A percentile compares a stretch with the other conserved stretches of the same genome.
These are phyloP conservation scores for Boletus sp. DNA, from an alignment of 1,284 basidiomycete species.

Conservation along the genomic window DNA sequence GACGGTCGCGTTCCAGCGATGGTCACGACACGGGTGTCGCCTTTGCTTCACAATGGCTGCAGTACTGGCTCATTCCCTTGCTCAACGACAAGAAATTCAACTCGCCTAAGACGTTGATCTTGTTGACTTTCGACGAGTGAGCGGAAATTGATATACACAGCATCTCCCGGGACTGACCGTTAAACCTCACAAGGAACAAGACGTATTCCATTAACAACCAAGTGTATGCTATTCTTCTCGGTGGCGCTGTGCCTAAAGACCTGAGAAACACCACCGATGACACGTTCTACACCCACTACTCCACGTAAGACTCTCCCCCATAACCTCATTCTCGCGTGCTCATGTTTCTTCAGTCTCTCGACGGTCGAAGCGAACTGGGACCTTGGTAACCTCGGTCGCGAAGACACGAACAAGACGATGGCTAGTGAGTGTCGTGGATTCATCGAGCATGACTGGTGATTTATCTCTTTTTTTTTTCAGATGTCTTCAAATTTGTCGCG, in stretches of 20 bases:
- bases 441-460: background rate
- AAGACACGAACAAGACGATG: slow-evolving; percentile 46
- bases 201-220: slow-evolving; percentile 45
- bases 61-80: slow-evolving; percentile 53
- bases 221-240: slow-evolving; percentile 50
- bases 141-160: background rate
- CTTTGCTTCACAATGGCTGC: slow-evolving; percentile 49
- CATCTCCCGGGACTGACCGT: background rate
- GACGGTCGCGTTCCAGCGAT: slow-evolving; percentile 30
- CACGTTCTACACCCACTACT: slow-evolving; percentile 67
- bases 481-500: slow-evolving; percentile 49
- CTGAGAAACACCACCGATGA: slow-evolving; percentile 48
- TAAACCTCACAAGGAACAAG: slow-evolving; percentile 42
- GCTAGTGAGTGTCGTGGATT: slow-evolving; percentile 18
- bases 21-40: slow-evolving; percentile 55
- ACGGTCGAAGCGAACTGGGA: slow-evolving; percentile 67
- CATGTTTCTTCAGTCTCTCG: slow-evolving; percentile 36
- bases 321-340: background rate
- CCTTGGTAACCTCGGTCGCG: slow-evolving; percentile 56
- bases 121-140: slow-evolving; percentile 50
- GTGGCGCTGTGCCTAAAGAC: slow-evolving; percentile 46
- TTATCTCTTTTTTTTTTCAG: slow-evolving; percentile 22
- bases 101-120: slow-evolving; percentile 50
- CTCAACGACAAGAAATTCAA: slow-evolving; percentile 49
- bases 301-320: slow-evolving; percentile 16